phyloP scores from a whole-genome alignment of 2,329 filamentous ascomycete species.

The Polytolypa hystricis region DNA sequence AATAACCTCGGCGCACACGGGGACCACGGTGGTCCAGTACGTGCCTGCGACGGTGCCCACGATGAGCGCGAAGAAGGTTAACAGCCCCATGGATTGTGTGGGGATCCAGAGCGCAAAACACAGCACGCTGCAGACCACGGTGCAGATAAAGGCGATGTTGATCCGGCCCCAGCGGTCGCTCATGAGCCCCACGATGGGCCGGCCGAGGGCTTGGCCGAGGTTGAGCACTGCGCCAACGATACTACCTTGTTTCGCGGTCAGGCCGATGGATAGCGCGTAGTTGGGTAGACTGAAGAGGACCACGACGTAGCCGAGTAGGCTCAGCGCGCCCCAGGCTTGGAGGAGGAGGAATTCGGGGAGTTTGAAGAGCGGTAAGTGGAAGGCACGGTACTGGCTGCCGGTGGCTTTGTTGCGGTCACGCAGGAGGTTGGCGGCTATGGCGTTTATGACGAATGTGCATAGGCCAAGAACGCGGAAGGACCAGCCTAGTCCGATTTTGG shows the following conservation, averaged over 20 bases:
- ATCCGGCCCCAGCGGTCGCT: slow-evolving; percentile 51
- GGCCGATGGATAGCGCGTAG: slow-evolving; percentile 49
- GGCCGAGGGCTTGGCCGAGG: slow-evolving; percentile 45
- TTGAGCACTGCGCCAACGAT: slow-evolving; percentile 53
- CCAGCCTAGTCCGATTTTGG: slow-evolving; percentile 46
- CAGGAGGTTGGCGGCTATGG: slow-evolving; percentile 43
- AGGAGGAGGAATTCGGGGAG: slow-evolving; percentile 46
- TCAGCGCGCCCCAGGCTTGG: slow-evolving; percentile 49
- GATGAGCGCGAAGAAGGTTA: slow-evolving; percentile 49
- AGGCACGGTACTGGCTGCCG: slow-evolving; percentile 40
- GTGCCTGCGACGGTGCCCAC: slow-evolving; percentile 49
- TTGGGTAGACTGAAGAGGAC: slow-evolving; percentile 54
- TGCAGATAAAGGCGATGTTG: slow-evolving; percentile 49
- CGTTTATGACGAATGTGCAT: slow-evolving; percentile 42
- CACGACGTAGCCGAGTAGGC: slow-evolving; percentile 55
- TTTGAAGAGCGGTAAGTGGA: slow-evolving; percentile 43
- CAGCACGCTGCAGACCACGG: slow-evolving; percentile 46
- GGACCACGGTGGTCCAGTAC: slow-evolving; percentile 48
- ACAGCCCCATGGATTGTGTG: slow-evolving; percentile 45
- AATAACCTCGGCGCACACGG: slow-evolving; percentile 51
- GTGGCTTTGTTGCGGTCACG: slow-evolving; percentile 48
- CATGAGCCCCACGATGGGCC: slow-evolving; percentile 52
- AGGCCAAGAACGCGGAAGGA: slow-evolving; percentile 52
- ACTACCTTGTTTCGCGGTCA: slow-evolving; percentile 48
- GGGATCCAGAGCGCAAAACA: slow-evolving; percentile 53